Percentiles rank a stretch among this genome's conserved stretches.
Conservation (phyloP, 257 asterid genomes). For the Ajuga chamaepitys region DNA sequence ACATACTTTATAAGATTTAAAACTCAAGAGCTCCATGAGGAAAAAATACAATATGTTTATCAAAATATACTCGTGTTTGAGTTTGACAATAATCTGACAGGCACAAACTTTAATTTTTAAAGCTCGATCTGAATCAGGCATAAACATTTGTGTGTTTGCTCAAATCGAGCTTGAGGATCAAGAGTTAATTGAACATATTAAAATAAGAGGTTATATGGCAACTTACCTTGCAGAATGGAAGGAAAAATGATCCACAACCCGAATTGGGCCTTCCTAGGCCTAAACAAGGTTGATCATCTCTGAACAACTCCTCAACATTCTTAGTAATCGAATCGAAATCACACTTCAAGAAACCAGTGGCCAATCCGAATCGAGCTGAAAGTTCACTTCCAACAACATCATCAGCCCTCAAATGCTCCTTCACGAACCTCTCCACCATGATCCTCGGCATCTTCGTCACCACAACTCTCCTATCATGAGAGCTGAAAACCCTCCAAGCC, state of each 20-base stretch:
- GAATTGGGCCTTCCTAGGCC: conserved; percentile 43
- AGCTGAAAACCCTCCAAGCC: conserved; percentile 57
- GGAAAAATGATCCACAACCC: conserved; percentile 28
- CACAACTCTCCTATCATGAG: conserved; percentile 40
- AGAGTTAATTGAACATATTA: too few species aligned
- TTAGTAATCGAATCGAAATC: conserved; percentile 29
- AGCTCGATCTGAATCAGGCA: too few species aligned
- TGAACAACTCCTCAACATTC: conserved; percentile 28
- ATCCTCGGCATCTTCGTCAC: conserved; percentile 65
- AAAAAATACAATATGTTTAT: too few species aligned
- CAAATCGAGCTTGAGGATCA: too few species aligned
- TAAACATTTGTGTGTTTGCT: too few species aligned
- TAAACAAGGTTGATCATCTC: conserved; percentile 34
- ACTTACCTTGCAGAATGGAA: conserved; percentile 55
- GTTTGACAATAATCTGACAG: too few species aligned
- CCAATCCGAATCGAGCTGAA: conserved; percentile 47
- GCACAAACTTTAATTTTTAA: too few species aligned
- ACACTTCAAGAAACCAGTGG: conserved; percentile 43
- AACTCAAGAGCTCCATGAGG: too few species aligned
- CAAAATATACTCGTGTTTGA: too few species aligned
- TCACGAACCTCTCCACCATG: conserved; percentile 78
- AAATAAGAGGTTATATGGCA: too few species aligned
- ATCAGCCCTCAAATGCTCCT: conserved; percentile 67
- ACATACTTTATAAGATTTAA: too few species aligned
- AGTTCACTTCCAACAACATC: conserved; percentile 59